Evolutionary conservation across 1,284 basidiomycete genomes (phyloP).

Genomic region (Sporisorium iseilematis-ciliati): DNA sequence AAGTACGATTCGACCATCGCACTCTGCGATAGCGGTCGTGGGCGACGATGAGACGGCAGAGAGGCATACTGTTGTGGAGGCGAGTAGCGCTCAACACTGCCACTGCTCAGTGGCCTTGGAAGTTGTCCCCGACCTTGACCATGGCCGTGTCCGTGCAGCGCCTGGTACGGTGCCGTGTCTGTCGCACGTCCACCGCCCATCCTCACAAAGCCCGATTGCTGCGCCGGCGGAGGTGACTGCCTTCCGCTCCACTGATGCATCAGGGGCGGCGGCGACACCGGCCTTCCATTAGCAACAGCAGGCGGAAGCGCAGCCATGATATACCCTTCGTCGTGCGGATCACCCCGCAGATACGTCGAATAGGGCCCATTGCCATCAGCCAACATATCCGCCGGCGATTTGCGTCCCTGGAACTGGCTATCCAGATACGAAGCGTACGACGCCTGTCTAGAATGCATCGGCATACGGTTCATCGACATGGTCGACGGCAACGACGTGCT

Average conservation of each 20-base stretch:
- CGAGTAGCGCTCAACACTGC: constrained; percentile 35
- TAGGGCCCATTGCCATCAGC: constrained; percentile 46
- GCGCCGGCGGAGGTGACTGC: constrained; percentile 28
- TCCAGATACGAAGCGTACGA: constrained; percentile 60
- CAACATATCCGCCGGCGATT: constrained; percentile 44
- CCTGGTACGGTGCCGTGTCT: constrained; percentile 53
- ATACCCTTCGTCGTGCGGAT: constrained; percentile 59
- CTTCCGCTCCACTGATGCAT: constrained; percentile 36
- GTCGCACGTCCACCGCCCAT: constrained; percentile 58
- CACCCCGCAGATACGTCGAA: constrained; percentile 50
- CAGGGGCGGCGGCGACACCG: constrained; percentile 39
- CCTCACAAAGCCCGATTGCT: constrained; percentile 56
- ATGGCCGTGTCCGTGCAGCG: constrained; percentile 16
- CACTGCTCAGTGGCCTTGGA: constrained; percentile 24
- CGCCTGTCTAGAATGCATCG: constrained; percentile 56
- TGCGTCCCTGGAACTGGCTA: constrained; percentile 38
- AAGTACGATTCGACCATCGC: constrained; percentile 36
- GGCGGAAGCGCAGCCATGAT: constrained; percentile 65
- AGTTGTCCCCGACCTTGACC: constrained; percentile 5
- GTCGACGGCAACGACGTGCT: constrained; percentile 35
- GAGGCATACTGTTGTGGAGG: constrained; percentile 25
- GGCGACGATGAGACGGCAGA: constrained; percentile 24
- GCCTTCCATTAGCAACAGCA: constrained; percentile 6
- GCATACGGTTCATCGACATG: constrained; percentile 46
- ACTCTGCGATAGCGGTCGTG: constrained; percentile 37